These are phyloP conservation scores for Candida jianshihensis DNA, from an alignment of 805 yeast species.

Conservation along the genomic window DNA sequence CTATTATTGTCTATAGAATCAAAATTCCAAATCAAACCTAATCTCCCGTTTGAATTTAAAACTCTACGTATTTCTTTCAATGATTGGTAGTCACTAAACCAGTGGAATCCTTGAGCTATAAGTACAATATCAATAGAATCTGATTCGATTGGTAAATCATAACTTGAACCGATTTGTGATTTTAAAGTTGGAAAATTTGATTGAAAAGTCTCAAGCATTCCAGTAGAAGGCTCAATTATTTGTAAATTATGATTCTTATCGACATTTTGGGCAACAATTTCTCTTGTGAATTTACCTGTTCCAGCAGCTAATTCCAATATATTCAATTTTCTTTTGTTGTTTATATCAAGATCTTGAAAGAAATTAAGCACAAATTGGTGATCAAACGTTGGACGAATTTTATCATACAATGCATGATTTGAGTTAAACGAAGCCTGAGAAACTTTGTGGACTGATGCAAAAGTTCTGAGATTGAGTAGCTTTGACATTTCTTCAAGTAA, in stretches of 20 bases:
- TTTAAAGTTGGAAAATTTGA: slow-evolving; percentile 39
- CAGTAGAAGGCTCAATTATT: slow-evolving; percentile 50
- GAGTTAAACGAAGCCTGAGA: slow-evolving; percentile 43
- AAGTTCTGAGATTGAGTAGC: too few relatives aligned
- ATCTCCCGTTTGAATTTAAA: slow-evolving; percentile 39
- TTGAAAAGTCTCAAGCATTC: slow-evolving; percentile 45
- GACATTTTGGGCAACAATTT: slow-evolving; percentile 35
- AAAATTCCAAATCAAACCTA: slow-evolving; percentile 56
- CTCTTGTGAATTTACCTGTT: slow-evolving; percentile 54
- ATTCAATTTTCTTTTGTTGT: slow-evolving; percentile 15
- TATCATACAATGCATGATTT: slow-evolving; percentile 46
- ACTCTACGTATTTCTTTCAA: slow-evolving; percentile 45
- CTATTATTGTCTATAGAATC: slow-evolving; percentile 26
- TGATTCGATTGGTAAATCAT: slow-evolving; percentile 39
- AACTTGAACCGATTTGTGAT: slow-evolving; percentile 34
- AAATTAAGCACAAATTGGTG: slow-evolving; percentile 36
- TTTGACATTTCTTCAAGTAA: too few relatives aligned
- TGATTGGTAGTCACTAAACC: slow-evolving; percentile 50
- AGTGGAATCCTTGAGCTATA: slow-evolving; percentile 58
- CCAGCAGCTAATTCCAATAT: slow-evolving; percentile 53
- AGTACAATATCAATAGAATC: slow-evolving; percentile 41
- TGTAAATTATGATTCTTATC: slow-evolving; percentile 24
- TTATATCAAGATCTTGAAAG: slow-evolving; percentile 30
- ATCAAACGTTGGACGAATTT: slow-evolving; percentile 44
- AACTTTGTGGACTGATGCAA: slow-evolving; percentile 19